Percentiles rank a stretch among this genome's conserved stretches.
Evolutionary conservation across 768 basidiomycete genomes (phyloP).

Genomic region (Collybiopsis confluens): DNA sequence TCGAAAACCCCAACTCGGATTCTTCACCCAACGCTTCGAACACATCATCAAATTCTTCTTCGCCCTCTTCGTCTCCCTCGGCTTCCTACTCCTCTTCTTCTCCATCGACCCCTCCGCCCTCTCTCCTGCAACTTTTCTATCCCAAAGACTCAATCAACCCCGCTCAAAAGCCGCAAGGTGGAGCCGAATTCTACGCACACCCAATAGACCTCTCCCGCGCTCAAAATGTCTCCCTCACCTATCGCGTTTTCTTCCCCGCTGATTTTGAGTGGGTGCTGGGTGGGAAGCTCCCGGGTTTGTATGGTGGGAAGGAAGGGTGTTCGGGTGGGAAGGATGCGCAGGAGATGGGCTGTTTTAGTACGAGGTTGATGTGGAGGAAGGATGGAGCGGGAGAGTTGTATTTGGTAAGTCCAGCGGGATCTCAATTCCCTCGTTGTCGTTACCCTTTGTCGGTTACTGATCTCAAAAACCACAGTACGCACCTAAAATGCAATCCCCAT

Average conservation of each 20-base stretch:
- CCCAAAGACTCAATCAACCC: slow-evolving; percentile 71
- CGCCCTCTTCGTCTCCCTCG: background rate
- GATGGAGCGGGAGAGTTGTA: slow-evolving; percentile 73
- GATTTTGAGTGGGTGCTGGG: slow-evolving; percentile 77
- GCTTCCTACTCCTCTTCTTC: background rate
- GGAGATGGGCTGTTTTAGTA: slow-evolving; percentile 78
- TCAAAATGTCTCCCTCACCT: slow-evolving; percentile 52
- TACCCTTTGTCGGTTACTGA: too few relatives aligned
- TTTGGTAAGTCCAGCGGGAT: slow-evolving; percentile 45
- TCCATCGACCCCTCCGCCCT: slow-evolving; percentile 1
- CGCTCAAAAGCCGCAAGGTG: slow-evolving; percentile 60
- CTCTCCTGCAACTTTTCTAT: slow-evolving; percentile 62
- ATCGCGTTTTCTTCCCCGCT: slow-evolving; percentile 72
- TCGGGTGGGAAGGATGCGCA: slow-evolving; percentile 57
- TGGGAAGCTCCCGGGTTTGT: slow-evolving; percentile 83
- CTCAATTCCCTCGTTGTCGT: background rate
- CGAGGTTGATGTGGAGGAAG: slow-evolving; percentile 78
- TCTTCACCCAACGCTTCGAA: background rate
- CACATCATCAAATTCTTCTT: background rate
- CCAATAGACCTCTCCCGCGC: slow-evolving; percentile 41
- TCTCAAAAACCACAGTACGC: too few relatives aligned
- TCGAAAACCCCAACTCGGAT: slow-evolving; percentile 2
- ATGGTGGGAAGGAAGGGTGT: slow-evolving; percentile 61
- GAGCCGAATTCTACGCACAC: slow-evolving; percentile 62
- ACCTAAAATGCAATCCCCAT: slow-evolving; percentile 60